Evolutionary conservation across 148 eudicot genomes (phyloP).

Genomic region (Vaccinium darrowii): DNA sequence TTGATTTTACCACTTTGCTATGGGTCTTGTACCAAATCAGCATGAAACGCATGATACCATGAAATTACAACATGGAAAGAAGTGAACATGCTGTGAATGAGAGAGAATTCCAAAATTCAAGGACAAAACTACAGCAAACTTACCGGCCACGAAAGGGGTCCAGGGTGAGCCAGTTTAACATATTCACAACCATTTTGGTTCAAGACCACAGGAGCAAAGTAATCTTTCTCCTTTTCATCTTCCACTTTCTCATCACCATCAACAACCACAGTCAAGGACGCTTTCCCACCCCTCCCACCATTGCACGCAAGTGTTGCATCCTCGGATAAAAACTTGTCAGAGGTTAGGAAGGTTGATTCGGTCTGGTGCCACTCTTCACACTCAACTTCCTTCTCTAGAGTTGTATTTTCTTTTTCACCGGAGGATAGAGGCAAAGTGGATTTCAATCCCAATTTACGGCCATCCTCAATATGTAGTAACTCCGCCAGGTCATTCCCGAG

Average conservation of each 20-base stretch:
- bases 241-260: conserved; percentile 16
- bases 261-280: conserved; percentile 11
- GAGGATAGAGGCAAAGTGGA: conserved; percentile 17
- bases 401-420: conserved; percentile 22
- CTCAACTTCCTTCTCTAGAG: conserved; percentile 30
- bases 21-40: background rate
- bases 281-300: background rate
- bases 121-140: conserved; percentile 24
- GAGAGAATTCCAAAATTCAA: background rate
- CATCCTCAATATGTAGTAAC: conserved; percentile 38
- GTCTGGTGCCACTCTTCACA: conserved; percentile 18
- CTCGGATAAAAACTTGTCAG: conserved; percentile 42
- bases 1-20: background rate
- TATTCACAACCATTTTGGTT: conserved; percentile 17
- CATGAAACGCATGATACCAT: background rate
- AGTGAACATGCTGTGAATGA: background rate
- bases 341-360: conserved; percentile 19
- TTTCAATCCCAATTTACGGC: conserved; percentile 13
- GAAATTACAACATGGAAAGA: background rate
- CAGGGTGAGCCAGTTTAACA: conserved; percentile 15
- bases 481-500: conserved; percentile 37
- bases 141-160: conserved; percentile 58
- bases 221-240: conserved; percentile 26
- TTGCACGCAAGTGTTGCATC: conserved; percentile 41
- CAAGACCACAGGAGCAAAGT: conserved; percentile 14